Evolutionary conservation across 257 asterid genomes (phyloP), one percentile per base, ranked within the genome.

Genomic region (Paulownia fortunei): DNA sequence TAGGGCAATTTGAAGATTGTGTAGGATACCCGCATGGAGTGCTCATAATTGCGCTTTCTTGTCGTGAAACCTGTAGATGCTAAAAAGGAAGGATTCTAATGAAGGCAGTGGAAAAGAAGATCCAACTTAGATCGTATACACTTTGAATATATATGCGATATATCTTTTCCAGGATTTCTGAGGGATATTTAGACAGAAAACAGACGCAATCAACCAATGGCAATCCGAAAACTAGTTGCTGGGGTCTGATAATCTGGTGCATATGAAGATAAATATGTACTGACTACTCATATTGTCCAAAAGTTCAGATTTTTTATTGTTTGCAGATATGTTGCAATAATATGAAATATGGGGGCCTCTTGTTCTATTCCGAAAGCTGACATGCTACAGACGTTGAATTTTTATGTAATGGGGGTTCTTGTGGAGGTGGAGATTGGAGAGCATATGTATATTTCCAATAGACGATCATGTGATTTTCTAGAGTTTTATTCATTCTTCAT

Each of bases 111-210:
- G 24, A 69, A 72, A 32, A 54, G 23, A 52, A 37, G 37, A 72
- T 72, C 77, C 58, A 37, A 56, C 26, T 56, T 39, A 5, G 56
- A 72, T 69, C 26, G n/a, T 13, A 44, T 19, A 16, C 62, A 32
- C 21, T 51, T 24, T 32, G 12, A 49, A 71, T 51, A 26, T 34
- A 51, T 11, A 39, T 6, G 13, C 18, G 13, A 2, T 41, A 8
- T 41, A 41, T 41, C 47, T 41, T 41, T 41, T 41, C 13, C 9
- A 41, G 47, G 47, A 16, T 16, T 21, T 27, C 18, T 47, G 8
- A 69, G 61, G 23, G 63, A 47, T 76, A 47, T 64, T 51, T 55
- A 30, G 72, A 60, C 79, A 74, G 79, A 30, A 68, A 47, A 46
- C 19, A 26, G 44, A 13, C 5, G 12, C 23, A 7, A 18, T 24